Conservation (phyloP, 345 rosid species). For the Hibiscus mutabilis region DNA sequence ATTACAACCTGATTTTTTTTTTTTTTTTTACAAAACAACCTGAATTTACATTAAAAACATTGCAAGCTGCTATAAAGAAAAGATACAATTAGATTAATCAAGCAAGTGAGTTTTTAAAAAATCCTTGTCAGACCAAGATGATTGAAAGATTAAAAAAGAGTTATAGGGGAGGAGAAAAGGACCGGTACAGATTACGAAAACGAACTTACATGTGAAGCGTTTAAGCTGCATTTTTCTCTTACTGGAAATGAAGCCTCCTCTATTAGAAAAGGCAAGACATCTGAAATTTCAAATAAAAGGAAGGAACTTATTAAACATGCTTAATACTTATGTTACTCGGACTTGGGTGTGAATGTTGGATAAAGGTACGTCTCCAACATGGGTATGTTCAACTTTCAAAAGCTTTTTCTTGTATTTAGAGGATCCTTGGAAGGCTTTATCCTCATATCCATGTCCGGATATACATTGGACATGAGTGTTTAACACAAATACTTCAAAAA, state of each 20-base stretch:
- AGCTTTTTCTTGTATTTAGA: neutral
- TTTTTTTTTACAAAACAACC: too few species aligned
- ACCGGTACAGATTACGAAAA: neutral
- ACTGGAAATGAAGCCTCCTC: constrained; percentile 10
- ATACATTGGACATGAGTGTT: neutral
- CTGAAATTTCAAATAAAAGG: neutral
- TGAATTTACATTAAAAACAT: neutral
- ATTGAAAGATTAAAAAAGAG: neutral
- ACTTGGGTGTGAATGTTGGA: neutral
- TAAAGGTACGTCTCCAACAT: neutral
- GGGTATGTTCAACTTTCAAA: neutral
- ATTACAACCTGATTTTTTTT: neutral
- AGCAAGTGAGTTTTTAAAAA: neutral
- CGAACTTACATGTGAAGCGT: constrained; percentile 30
- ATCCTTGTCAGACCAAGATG: neutral
- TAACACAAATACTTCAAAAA: neutral
- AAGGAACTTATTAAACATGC: neutral
- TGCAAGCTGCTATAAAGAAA: neutral
- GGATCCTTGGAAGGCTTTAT: neutral
- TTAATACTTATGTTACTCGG: neutral
- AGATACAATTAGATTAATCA: neutral
- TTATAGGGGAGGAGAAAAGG: neutral
- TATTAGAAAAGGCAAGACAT: constrained; percentile 9
- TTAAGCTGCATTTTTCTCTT: constrained; percentile 28
- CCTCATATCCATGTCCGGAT: too few species aligned